These are phyloP conservation scores for Cardamine resedifolia DNA, from an alignment of 345 rosid genomes.

Conservation along the genomic window DNA sequence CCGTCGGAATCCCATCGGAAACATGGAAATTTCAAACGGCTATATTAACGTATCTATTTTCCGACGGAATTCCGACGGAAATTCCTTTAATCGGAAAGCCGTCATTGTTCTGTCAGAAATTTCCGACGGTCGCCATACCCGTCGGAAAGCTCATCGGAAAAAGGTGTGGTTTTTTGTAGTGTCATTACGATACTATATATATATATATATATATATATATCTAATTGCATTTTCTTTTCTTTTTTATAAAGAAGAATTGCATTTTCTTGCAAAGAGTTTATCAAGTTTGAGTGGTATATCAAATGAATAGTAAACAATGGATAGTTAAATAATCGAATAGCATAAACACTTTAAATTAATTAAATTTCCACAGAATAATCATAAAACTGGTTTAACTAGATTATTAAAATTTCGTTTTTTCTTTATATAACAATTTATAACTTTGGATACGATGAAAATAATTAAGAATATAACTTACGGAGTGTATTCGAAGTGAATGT, in stretches of 20 bases:
- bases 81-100: too few relatives aligned
- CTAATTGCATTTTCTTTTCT: not conserved
- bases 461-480: conserved; percentile 25
- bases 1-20: too few relatives aligned
- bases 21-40: too few relatives aligned
- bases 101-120: too few relatives aligned
- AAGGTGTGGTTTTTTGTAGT: too few relatives aligned
- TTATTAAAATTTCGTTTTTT: not conserved
- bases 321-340: not conserved
- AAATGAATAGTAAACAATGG: not conserved
- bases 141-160: too few relatives aligned
- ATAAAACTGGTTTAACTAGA: not conserved
- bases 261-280: not conserved
- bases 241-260: too few relatives aligned
- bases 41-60: too few relatives aligned
- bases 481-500: conserved; percentile 30
- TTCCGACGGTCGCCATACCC: too few relatives aligned
- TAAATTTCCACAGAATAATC: not conserved
- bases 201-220: not conserved
- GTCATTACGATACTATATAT: not conserved
- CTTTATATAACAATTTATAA: not conserved
- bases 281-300: not conserved
- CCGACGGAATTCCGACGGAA: too few relatives aligned
- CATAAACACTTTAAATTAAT: not conserved
- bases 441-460: not conserved